Base-by-base conservation (phyloP, 371 early-diverging fungal genomes). In the Coemansia sp. region DNA sequence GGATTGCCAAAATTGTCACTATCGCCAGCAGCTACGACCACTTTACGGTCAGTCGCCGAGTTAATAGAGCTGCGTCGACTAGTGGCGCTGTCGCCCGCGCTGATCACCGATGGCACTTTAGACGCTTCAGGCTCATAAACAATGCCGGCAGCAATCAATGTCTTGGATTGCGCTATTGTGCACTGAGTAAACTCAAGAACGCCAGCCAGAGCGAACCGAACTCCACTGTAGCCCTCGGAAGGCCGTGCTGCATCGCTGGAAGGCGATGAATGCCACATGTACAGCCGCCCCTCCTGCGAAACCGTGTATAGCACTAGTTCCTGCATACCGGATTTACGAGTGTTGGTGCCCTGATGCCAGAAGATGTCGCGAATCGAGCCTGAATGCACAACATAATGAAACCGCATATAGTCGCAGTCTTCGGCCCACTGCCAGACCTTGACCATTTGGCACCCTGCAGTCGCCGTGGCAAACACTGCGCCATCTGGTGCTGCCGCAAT, bases 311-410 rank as follows among this genome's bases (percentile, higher is more conserved):
- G 34, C 1, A 65, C 43, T 18, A 64, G 29, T 11, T 16, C n/a
- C 36, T 12, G 14, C n/a, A 14, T 14, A 40, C 18, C 37, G 24
- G 4, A 50, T 37, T 14, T 2, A 31, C 16, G 32, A 0, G n/a
- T 18, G 24, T 31, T 1, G n/a, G 7, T 2, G 10, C 5, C 39
- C 32, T 47, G 56, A 7, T 55, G 57, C 75, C 75, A 74, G 36
- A 70, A 74, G 10, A 65, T 37, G 36, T 53, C 52, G 37, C 47
- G 7, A 4, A 74, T 62, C 0, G 59, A n/a, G 8, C 12, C 32
- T 5, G 66, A 29, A 24, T 74, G 75, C 9, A 72, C 71, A 10
- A 70, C 40, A 37, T 74, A 74, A 32, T 72, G 75, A 38, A 74
- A 61, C 29, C 66, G 75, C 43, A 71, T 1, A 14, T 50, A 40